Evolutionary conservation across 306 rosid genomes (phyloP).

Genomic region (Betula pendula): DNA sequence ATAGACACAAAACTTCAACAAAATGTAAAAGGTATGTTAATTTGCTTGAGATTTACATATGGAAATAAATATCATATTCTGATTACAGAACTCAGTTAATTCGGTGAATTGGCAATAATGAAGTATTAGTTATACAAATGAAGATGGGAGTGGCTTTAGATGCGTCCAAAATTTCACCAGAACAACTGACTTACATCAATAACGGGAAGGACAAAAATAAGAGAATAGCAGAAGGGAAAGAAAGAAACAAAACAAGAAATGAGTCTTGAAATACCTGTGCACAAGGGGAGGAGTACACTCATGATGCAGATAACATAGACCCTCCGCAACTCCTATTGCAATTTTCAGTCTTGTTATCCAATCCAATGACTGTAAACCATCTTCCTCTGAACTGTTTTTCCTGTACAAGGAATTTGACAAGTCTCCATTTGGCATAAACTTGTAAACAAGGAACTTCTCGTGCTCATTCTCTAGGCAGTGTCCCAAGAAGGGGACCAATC

Average conservation of each 20-base stretch:
- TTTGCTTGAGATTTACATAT: background rate
- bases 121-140: background rate
- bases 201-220: conserved; percentile 3
- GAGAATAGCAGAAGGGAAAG: background rate
- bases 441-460: conserved; percentile 84
- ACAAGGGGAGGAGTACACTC: conserved; percentile 81
- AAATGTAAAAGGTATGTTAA: background rate
- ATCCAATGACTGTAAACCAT: conserved; percentile 78
- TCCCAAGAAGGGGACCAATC: conserved; percentile 82
- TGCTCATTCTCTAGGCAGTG: conserved; percentile 85
- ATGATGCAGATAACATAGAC: conserved; percentile 80
- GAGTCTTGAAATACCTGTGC: conserved; percentile 65
- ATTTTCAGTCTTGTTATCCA: conserved; percentile 97
- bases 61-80: background rate
- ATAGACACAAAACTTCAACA: background rate
- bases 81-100: background rate
- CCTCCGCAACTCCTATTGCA: conserved; percentile 93
- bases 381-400: conserved; percentile 57
- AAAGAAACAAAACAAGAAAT: conserved; percentile 15
- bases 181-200: background rate
- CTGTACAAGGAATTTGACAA: conserved; percentile 67
- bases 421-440: conserved; percentile 78
- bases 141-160: background rate
- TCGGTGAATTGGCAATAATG: background rate
- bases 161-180: background rate